phyloP scores from a whole-genome alignment of 1,284 basidiomycete species.

The Tilletia horrida region DNA sequence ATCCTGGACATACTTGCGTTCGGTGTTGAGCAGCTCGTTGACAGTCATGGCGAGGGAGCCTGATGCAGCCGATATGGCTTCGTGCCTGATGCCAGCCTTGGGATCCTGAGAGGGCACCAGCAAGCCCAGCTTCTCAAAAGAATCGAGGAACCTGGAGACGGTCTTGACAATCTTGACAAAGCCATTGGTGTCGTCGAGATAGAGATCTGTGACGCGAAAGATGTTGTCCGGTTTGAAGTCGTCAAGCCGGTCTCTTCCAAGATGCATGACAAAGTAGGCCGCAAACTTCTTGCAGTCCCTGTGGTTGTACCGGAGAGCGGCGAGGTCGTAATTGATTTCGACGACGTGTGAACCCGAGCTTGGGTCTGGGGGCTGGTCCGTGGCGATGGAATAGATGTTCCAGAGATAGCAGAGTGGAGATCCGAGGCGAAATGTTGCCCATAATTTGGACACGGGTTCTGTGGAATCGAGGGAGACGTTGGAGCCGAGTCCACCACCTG shows the following conservation, averaged over 20 bases:
- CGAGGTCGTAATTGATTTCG: conserved; percentile 13
- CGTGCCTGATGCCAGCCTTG: conserved; percentile 13
- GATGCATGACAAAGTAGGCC: conserved; percentile 61
- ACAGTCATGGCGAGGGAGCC: conserved; percentile 68
- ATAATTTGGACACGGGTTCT: conserved; percentile 76
- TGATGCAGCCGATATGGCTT: conserved; percentile 40
- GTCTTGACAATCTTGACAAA: conserved; percentile 92
- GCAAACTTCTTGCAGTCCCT: conserved; percentile 67
- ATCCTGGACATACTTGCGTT: conserved; percentile 97
- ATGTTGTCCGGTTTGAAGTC: conserved; percentile 58
- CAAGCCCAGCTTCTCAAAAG: conserved; percentile 72
- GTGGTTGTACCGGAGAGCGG: conserved; percentile 61
- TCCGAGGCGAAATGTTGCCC: conserved; percentile 88
- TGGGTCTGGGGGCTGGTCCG: conserved; percentile 57
- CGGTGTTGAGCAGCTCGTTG: conserved; percentile 83
- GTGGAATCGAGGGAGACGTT: conserved; percentile 14
- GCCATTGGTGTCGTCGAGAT: conserved; percentile 86
- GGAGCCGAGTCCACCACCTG: background rate
- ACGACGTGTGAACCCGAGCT: background rate
- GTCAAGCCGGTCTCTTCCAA: conserved; percentile 56
- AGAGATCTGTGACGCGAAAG: conserved; percentile 68
- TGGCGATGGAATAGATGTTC: conserved; percentile 72
- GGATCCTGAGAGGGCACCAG: conserved; percentile 38
- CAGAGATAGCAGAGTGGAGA: conserved; percentile 91
- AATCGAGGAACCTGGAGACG: conserved; percentile 80